A percentile compares a stretch with the other conserved stretches of the same genome.
Conservation (phyloP, 2,329 filamentous ascomycete species). For the Pseudogymnoascus sp. region DNA sequence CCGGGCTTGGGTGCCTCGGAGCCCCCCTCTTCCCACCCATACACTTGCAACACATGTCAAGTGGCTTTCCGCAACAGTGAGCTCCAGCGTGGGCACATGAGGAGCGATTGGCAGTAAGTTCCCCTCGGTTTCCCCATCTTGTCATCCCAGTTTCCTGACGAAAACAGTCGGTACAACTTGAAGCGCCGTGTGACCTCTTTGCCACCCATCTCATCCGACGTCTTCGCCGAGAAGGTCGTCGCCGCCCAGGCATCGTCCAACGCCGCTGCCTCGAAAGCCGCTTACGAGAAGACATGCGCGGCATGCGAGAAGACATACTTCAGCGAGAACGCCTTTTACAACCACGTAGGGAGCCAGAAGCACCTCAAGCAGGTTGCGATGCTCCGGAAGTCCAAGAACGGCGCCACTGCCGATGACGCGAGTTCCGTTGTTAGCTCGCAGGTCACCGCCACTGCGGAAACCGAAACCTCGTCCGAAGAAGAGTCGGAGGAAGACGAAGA, state of each 20-base stretch:
- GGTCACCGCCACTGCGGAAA: constrained; percentile 20
- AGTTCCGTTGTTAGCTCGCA: constrained; percentile 70
- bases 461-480: constrained; percentile 54
- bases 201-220: constrained; percentile 82
- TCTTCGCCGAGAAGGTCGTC: constrained; percentile 92
- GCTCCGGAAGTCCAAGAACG: constrained; percentile 29
- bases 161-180: constrained; percentile 76
- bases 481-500: constrained; percentile 72
- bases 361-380: constrained; percentile 64
- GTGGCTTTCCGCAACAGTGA: constrained; percentile 94
- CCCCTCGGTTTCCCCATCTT: constrained; percentile 9
- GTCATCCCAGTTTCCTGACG: constrained; percentile 15
- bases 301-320: constrained; percentile 88
- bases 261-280: constrained; percentile 78
- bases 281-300: constrained; percentile 76
- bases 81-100: constrained; percentile 91
- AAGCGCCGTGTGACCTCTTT: constrained; percentile 88
- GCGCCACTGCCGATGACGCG: constrained; percentile 50
- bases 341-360: constrained; percentile 85
- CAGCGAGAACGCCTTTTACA: constrained; percentile 91
- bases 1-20: constrained; percentile 18
- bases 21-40: constrained; percentile 61
- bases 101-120: constrained; percentile 94
- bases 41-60: constrained; percentile 97
- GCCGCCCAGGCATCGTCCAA: constrained; percentile 78